Conservation (phyloP, 1,284 basidiomycete species). For the Trichosporon sp. region DNA sequence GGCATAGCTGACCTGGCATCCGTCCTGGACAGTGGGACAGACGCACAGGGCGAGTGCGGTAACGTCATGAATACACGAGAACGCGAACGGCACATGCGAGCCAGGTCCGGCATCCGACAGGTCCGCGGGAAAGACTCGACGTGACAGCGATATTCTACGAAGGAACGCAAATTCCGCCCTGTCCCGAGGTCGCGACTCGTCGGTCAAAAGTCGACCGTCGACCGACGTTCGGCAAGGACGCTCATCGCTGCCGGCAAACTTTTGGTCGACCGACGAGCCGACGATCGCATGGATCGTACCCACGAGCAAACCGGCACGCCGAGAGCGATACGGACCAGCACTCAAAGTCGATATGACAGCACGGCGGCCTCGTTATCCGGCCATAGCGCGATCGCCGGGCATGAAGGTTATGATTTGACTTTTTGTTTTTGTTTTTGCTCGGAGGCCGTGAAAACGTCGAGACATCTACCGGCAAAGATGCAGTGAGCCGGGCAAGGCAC, state of each 20-base stretch:
- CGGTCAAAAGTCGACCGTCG: neutral
- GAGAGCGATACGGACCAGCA: neutral
- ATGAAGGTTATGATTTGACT: neutral
- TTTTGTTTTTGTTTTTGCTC: neutral
- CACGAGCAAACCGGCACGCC: neutral
- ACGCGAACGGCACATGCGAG: too few species aligned
- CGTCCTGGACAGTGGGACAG: too few species aligned
- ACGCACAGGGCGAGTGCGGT: neutral
- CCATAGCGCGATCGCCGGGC: neutral
- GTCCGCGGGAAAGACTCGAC: neutral
- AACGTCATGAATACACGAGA: neutral
- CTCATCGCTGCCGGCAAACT: too few species aligned
- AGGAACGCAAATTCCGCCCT: neutral
- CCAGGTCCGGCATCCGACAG: too few species aligned
- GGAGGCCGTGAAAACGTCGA: neutral
- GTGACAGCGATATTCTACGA: neutral
- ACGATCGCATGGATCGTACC: neutral
- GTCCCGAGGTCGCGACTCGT: too few species aligned
- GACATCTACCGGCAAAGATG: neutral
- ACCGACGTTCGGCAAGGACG: neutral
- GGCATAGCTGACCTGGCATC: too few species aligned
- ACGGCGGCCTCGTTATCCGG: neutral
- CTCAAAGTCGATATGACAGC: neutral
- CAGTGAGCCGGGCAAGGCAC: neutral
- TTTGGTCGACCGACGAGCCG: too few species aligned